Percentiles rank a stretch among this genome's conserved stretches.
Evolutionary conservation across 768 basidiomycete genomes (phyloP).

Genomic region (Kondoa malvinella): DNA sequence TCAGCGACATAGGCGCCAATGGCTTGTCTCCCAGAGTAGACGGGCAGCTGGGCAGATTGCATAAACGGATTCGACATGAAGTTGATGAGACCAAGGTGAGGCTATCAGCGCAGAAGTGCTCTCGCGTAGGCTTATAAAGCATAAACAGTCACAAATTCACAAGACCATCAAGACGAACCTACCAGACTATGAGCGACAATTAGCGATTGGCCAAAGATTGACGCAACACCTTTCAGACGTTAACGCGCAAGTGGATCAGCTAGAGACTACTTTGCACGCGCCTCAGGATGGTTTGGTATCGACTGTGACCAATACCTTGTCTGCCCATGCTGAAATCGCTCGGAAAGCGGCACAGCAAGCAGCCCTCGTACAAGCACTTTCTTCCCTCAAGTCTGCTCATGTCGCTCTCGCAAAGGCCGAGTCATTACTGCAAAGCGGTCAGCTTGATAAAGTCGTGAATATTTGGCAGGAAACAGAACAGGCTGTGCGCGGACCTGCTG

Average conservation of each 20-base stretch:
- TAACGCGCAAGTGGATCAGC: not conserved
- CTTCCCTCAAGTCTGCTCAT: not conserved
- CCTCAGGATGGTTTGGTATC: not conserved
- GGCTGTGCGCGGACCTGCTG: not conserved
- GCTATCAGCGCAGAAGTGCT: not conserved
- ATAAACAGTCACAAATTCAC: not conserved
- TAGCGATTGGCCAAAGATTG: not conserved
- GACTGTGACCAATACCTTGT: not conserved
- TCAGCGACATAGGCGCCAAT: conserved; percentile 2
- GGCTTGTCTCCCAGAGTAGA: not conserved
- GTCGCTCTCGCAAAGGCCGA: not conserved
- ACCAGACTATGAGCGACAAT: not conserved
- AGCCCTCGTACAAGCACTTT: not conserved
- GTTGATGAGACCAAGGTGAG: not conserved
- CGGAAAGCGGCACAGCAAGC: not conserved
- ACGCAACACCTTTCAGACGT: not conserved
- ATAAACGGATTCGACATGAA: not conserved
- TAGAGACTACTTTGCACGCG: not conserved
- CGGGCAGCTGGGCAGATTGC: not conserved
- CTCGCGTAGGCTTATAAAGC: not conserved
- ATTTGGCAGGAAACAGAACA: not conserved
- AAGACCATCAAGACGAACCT: not conserved
- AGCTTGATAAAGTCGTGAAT: not conserved
- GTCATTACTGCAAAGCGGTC: not conserved
- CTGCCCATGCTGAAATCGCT: not conserved